Evolutionary conservation across 2,329 filamentous ascomycete species (phyloP), one percentile per base, ranked within the genome.

Genomic region (Phyllosticta citribraziliensis): DNA sequence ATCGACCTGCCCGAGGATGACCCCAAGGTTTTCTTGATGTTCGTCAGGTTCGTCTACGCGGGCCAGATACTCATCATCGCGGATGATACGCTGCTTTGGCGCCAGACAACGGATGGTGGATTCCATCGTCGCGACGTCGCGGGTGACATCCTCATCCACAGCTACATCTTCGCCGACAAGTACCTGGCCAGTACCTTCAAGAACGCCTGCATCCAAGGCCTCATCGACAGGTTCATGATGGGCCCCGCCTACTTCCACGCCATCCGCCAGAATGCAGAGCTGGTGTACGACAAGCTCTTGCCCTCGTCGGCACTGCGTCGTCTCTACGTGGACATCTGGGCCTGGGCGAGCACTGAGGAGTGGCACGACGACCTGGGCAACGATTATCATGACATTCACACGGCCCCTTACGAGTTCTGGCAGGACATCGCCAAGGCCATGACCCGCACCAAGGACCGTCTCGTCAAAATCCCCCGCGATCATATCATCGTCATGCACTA

Each of bases 161-260:
- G 64, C n/a, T 70, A 70, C 61, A 27, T 67, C 12, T 60, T 73
- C 0, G 70, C 66, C 5, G 62, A 64, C 3, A 59, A 64, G 27
- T 19, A 70, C 1, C 53, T 60, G 6, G 69, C 72, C 50, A 63
- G 66, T 24, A 56, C 53, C 3, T 70, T 70, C 62, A 65, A 62
- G 22, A 70, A 72, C 52, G 62, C 61, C 2, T 61, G 67, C 2
- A 55, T 70, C 22, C 62, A 67, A 14, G 64, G 62, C 1, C 33
- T 70, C 5, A 58, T 70, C 9, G 53, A 59, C 1, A 22, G 35
- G 24, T 10, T 35, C 25, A 20, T 14, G 11, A 62, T 63, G 6
- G 14, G 64, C 59, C 25, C 5, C 2, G 2, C 14, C n/a, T 62
- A 60, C 25, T 22, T 33, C 5, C 17, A 9, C 12, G 27, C 20